Evolutionary conservation across 2,329 filamentous ascomycete genomes (phyloP), one percentile per base, ranked within the genome.

Genomic region (Ophioceras dolichostomum): DNA sequence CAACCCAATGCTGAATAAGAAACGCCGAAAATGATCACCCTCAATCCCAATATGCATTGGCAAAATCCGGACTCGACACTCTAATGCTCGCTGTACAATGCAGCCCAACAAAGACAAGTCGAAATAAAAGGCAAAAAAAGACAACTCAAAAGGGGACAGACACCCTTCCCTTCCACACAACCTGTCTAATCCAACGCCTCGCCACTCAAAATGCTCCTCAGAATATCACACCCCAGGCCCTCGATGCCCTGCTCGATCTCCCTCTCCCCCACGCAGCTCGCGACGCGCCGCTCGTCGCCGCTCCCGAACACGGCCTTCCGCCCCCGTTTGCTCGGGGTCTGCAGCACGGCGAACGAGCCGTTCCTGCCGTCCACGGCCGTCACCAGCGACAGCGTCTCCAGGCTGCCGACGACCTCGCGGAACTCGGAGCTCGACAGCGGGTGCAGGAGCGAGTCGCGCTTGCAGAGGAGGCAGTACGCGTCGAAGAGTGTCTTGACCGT

Each of bases 351-450:
- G 51, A 83, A 79, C 45, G 70, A 83, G 32, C 75, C 83, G 35
- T 65, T 80, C 64, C 73, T 85, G 48, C 64, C 83, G 63, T 70
- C 85, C 53, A 62, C 83, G 51, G 60, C 79, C 58, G 55, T 80
- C 5, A 95, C 70, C 17, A 96, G 64, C 2, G 85, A 88, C 33
- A 94, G 62, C 0, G 88, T 91, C 62, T 98, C 91, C 37, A 98
- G 61, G 48, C 85, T 93, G 26, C 82, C 79, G 16, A 95, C 69
- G 5, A 98, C 88, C 58, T 98, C 91, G 40, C 87, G 77, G 58
- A 98, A 98, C 57, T 98, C 91, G 5, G 86, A 91, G 50, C 76
- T 82, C 2, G 86, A 91, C 3, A 98, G 72, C 1, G 89, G 84
- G 47, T 94, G 87, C 3, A 98, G 70, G 9, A 93, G 68, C n/a